Base-by-base conservation (phyloP, 352 stramenopile species). In the Phytophthora megakarya region DNA sequence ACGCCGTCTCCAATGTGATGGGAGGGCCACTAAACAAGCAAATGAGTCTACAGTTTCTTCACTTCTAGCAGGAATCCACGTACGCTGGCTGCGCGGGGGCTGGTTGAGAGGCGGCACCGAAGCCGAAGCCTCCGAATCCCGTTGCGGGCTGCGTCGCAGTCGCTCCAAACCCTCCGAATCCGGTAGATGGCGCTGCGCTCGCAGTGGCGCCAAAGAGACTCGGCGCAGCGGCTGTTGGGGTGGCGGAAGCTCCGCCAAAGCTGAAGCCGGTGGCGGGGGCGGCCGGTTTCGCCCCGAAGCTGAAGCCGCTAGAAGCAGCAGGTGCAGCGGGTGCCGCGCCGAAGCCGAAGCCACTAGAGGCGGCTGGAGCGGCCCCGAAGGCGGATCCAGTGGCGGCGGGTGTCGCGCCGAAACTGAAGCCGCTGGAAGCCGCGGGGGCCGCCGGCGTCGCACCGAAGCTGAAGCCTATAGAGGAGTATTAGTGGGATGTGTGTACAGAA, bases 1-100 rank as follows among this genome's bases (percentile, higher is more conserved):
- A 92, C 19, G 67, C 71, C 33, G 84, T 95, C 55, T 95, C 86
- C 23, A 95, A 51, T 25, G 84, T 88, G 33, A 95, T 87, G 2
- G 76, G 61, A 28, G 80, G 71, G 10, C 51, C 56, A 35, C 72
- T 65, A 43, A 38, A 48, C 33, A 39, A 19, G 64, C 19, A 45
- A 42, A 10, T 61, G 25, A 52, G 23, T 55, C 22, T 11, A n/a
- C 19, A 13, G 10, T 46, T 33, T 32, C 16, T n/a, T 15, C 12
- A 10, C 26, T 13, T 19, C 3, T 28, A 33, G 22, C 25, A 61
- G 5, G 32, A 26, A 46, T 23, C 6, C 16, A 70, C 66, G 42
- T 61, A 75, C 67, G 40, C 39, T 42, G 42, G 42, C 32, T 68
- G 65, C 21, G 25, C 49, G 32, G 53, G 32, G 37, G 43, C 32